Conservation (phyloP, 345 rosid species). For the Triadica sebifera region DNA sequence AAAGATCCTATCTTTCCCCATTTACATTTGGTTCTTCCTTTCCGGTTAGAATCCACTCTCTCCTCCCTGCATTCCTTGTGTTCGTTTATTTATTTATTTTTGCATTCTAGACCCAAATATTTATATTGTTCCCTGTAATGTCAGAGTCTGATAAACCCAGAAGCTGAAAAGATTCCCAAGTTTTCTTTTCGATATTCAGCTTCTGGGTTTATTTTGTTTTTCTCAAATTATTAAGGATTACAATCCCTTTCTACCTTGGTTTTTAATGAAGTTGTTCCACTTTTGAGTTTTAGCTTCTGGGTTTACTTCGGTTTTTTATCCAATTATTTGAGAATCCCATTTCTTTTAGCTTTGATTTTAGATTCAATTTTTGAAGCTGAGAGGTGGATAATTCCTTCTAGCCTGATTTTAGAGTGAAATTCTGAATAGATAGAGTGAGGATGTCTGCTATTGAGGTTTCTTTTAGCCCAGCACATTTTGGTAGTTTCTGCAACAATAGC, state of each 20-base stretch:
- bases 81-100: background rate
- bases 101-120: background rate
- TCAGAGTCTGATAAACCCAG: conserved; percentile 18
- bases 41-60: conserved; percentile 35
- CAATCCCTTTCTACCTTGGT: background rate
- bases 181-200: conserved; percentile 18
- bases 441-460: conserved; percentile 80
- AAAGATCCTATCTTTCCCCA: conserved; percentile 14
- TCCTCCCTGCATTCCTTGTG: conserved; percentile 1
- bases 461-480: conserved; percentile 44
- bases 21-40: conserved; percentile 47
- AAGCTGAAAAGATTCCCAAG: conserved; percentile 17
- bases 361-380: background rate
- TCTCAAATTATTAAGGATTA: background rate
- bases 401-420: conserved; percentile 2
- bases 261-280: background rate
- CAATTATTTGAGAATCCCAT: background rate
- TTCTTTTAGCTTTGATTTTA: background rate
- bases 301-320: background rate
- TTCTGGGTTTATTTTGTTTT: conserved; percentile 28
- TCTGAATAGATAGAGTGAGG: conserved; percentile 13
- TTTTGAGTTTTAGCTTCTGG: background rate
- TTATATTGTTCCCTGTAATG: background rate
- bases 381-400: background rate
- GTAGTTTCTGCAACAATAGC: conserved; percentile 32